phyloP scores from a whole-genome alignment of 305 asterid genomes.

The Plantago lanceolata region DNA sequence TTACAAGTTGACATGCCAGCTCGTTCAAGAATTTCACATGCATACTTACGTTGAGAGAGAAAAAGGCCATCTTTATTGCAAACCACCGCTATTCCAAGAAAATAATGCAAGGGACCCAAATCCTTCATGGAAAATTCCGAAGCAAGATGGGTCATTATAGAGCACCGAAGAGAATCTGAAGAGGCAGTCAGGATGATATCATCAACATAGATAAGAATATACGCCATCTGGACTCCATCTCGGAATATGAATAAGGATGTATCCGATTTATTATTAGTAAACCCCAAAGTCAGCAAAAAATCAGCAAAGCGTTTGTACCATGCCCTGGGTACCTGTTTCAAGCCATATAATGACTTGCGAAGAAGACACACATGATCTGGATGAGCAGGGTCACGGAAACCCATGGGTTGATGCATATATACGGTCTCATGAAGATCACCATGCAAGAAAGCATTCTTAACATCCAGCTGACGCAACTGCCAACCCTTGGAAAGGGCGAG shows the following conservation, averaged over 20 bases:
- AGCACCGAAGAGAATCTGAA: not conserved
- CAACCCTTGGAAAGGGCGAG: not conserved
- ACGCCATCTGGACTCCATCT: not conserved
- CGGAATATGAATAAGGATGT: not conserved
- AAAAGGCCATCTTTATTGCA: not conserved
- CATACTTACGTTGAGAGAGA: not conserved
- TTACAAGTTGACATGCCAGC: not conserved
- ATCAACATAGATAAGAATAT: not conserved
- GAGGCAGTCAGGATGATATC: not conserved
- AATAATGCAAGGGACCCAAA: not conserved
- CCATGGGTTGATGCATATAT: not conserved
- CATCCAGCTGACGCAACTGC: not conserved
- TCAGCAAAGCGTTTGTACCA: not conserved
- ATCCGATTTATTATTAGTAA: not conserved
- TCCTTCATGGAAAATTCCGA: not conserved
- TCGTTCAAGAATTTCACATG: not conserved
- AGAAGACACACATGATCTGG: not conserved
- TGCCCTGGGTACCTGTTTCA: not conserved
- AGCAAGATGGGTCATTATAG: not conserved
- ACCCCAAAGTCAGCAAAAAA: not conserved
- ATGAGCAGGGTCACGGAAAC: not conserved
- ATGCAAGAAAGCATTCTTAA: not conserved
- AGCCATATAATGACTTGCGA: not conserved
- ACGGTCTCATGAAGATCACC: not conserved
- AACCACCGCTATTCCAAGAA: not conserved